Conservation (phyloP, 148 eudicot species). For the Polygonum aviculare region DNA sequence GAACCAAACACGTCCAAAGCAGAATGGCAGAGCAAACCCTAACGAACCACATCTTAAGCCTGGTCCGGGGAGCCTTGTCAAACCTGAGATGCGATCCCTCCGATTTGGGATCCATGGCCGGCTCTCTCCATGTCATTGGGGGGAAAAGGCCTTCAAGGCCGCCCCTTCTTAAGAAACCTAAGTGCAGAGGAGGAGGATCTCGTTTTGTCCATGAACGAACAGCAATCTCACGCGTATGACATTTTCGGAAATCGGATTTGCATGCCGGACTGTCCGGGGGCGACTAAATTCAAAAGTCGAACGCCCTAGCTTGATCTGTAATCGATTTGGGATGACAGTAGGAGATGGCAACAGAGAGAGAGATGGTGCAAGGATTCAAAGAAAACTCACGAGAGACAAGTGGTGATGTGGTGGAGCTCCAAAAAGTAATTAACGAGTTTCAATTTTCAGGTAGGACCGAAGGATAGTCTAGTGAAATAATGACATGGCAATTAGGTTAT, state of each 20-base stretch:
- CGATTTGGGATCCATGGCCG: background rate
- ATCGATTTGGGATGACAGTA: background rate
- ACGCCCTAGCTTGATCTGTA: background rate
- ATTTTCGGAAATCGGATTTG: constrained; percentile 6
- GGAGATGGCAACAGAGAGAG: background rate
- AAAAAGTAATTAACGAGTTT: background rate
- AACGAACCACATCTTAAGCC: constrained; percentile 10
- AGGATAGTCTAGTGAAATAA: too few relatives aligned
- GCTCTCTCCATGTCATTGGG: background rate
- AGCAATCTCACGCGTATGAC: constrained; percentile 3
- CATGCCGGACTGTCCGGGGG: background rate
- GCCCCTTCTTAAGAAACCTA: background rate
- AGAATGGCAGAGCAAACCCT: constrained; percentile 13
- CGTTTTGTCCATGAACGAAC: constrained; percentile 9
- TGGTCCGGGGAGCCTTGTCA: constrained; percentile 2
- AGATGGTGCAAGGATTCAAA: background rate
- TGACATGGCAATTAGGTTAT: too few relatives aligned
- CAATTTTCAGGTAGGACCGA: background rate
- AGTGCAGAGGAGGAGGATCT: background rate
- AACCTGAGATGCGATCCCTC: constrained; percentile 7
- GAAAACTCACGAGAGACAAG: background rate
- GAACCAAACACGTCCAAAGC: constrained; percentile 14
- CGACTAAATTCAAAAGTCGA: background rate
- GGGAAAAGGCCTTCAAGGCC: background rate
- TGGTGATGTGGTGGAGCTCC: background rate